Conservation (phyloP, 2,329 filamentous ascomycete genomes). For the Colletotrichum sp. region DNA sequence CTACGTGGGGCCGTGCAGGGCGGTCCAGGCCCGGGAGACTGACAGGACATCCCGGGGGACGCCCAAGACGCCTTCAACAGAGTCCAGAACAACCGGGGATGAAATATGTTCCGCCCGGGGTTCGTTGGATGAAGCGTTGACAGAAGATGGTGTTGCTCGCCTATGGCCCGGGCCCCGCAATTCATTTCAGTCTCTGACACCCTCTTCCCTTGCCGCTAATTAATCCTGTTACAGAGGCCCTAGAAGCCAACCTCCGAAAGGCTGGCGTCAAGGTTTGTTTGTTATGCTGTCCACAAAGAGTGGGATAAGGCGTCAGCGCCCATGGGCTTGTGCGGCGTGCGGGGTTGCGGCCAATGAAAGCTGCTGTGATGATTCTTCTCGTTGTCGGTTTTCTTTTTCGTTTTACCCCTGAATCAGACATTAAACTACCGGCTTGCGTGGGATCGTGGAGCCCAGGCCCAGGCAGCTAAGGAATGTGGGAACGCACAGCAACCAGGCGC, state of each 20-base stretch:
- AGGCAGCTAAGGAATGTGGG: background rate
- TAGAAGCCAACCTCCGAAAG: background rate
- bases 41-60: background rate
- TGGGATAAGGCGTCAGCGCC: background rate
- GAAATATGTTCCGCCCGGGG: background rate
- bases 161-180: background rate
- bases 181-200: background rate
- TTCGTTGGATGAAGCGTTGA: background rate
- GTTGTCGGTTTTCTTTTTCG: background rate
- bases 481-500: background rate
- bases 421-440: background rate
- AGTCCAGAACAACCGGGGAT: background rate
- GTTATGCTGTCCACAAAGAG: background rate
- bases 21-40: background rate
- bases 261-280: background rate
- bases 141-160: background rate
- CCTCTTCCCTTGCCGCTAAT: background rate
- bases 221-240: background rate
- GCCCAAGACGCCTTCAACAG: background rate
- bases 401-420: background rate
- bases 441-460: background rate
- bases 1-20: conserved; percentile 5
- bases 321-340: background rate
- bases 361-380: background rate
- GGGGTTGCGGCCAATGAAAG: background rate